phyloP scores from a whole-genome alignment of 108 stramenopile species.

The Cyclotella atomus region DNA sequence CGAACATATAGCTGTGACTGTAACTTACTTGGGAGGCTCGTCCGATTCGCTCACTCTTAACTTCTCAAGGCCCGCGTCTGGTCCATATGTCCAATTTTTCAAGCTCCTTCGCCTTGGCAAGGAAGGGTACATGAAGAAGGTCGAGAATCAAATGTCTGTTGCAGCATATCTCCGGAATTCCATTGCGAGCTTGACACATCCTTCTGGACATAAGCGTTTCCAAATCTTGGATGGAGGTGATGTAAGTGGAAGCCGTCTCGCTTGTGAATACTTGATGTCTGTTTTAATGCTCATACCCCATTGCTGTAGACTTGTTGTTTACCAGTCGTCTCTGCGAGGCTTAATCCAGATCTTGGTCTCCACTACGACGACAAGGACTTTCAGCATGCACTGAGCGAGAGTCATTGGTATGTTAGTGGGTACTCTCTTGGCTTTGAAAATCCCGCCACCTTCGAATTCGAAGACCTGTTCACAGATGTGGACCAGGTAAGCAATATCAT shows the following conservation, averaged over 20 bases:
- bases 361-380: conserved; percentile 42
- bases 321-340: conserved; percentile 44
- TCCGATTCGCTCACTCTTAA: conserved; percentile 57
- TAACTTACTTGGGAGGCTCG: conserved; percentile 59
- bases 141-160: conserved; percentile 41
- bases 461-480: conserved; percentile 41
- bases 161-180: conserved; percentile 31
- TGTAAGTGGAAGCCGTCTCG: too few relatives aligned
- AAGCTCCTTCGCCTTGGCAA: conserved; percentile 46
- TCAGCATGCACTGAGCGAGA: conserved; percentile 45
- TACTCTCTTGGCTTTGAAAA: conserved; percentile 51
- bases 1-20: conserved; percentile 52
- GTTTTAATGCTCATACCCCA: too few relatives aligned
- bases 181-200: conserved; percentile 24
- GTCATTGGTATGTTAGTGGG: conserved; percentile 50
- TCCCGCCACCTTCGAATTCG: conserved; percentile 31
- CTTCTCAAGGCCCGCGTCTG: conserved; percentile 54
- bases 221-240: conserved; percentile 44
- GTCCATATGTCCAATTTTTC: conserved; percentile 47
- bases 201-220: conserved; percentile 42
- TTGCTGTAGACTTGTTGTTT: conserved; percentile 24
- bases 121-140: conserved; percentile 46
- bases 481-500: not conserved
- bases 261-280: too few relatives aligned
- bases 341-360: conserved; percentile 44